Evolutionary conservation across 2,329 filamentous ascomycete genomes (phyloP).

Genomic region (Talaromyces sp.): DNA sequence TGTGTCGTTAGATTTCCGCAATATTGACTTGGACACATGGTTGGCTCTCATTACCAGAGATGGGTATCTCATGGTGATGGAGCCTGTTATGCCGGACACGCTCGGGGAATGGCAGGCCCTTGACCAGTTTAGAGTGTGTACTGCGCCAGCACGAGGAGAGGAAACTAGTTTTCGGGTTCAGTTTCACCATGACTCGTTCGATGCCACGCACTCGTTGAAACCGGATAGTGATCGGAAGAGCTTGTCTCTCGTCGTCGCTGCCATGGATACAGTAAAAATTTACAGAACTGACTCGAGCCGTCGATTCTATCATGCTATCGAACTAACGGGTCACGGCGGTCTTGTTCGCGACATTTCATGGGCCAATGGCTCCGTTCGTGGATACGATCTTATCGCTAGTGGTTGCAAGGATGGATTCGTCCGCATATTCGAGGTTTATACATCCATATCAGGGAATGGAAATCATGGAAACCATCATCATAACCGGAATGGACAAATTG

Average conservation of each 20-base stretch:
- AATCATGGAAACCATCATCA: slow-evolving; percentile 23
- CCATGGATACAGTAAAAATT: slow-evolving; percentile 77
- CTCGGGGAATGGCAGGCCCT: slow-evolving; percentile 71
- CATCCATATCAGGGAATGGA: slow-evolving; percentile 29
- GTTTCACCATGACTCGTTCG: slow-evolving; percentile 78
- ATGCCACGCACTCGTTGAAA: slow-evolving; percentile 70
- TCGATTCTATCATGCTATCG: slow-evolving; percentile 80
- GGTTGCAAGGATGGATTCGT: slow-evolving; percentile 90
- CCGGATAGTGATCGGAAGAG: slow-evolving; percentile 79
- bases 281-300: slow-evolving; percentile 73
- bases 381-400: slow-evolving; percentile 85
- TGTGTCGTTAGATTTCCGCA: slow-evolving; percentile 80
- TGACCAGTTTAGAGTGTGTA: slow-evolving; percentile 71
- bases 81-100: slow-evolving; percentile 80
- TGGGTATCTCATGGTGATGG: slow-evolving; percentile 73
- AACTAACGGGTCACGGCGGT: slow-evolving; percentile 68
- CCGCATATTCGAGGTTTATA: slow-evolving; percentile 70
- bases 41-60: slow-evolving; percentile 81
- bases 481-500: slow-evolving; percentile 28
- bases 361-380: slow-evolving; percentile 86
- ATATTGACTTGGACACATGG: slow-evolving; percentile 78
- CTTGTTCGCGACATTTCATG: slow-evolving; percentile 86
- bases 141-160: slow-evolving; percentile 70
- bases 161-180: slow-evolving; percentile 82
- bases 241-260: slow-evolving; percentile 77